A percentile compares a stretch with the other conserved stretches of the same genome.
Evolutionary conservation across 495 filamentous ascomycete species (phyloP).

Genomic region (Trichodelitschia bisporula): DNA sequence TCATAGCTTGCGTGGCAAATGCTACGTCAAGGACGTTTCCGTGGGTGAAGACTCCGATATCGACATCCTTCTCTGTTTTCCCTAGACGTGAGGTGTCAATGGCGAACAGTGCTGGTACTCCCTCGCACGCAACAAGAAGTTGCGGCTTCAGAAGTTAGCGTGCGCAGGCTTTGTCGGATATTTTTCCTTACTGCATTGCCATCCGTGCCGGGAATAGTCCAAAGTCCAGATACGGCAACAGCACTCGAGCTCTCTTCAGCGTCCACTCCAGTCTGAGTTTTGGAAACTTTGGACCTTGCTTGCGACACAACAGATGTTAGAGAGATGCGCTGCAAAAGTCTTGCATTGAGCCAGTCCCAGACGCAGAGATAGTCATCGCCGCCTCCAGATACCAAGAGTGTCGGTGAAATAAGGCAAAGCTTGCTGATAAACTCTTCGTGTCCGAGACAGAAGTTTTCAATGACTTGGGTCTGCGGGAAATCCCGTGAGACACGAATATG

Average conservation of each 20-base stretch:
- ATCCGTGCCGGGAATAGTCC: slow-evolving; percentile 3
- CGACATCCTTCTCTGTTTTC: too few relatives aligned
- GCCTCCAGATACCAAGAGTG: slow-evolving; percentile 58
- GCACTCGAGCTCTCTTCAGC: slow-evolving; percentile 1
- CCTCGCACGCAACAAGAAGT: slow-evolving; percentile 13
- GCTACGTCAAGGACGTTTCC: slow-evolving; percentile 13
- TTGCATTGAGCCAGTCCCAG: slow-evolving; percentile 83
- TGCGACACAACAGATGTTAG: too few relatives aligned
- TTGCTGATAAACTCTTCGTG: slow-evolving; percentile 61
- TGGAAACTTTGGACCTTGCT: too few relatives aligned
- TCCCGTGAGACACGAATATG: slow-evolving; percentile 83
- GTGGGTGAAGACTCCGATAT: neutral
- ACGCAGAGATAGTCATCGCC: slow-evolving; percentile 54
- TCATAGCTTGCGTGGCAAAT: slow-evolving; percentile 2
- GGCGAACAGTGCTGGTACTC: slow-evolving; percentile 12
- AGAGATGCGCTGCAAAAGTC: too few relatives aligned
- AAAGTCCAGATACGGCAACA: slow-evolving; percentile 12
- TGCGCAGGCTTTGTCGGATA: too few relatives aligned
- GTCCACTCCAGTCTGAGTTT: too few relatives aligned
- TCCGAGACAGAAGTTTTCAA: slow-evolving; percentile 71
- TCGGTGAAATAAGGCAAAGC: slow-evolving; percentile 35
- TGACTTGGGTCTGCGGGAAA: slow-evolving; percentile 60
- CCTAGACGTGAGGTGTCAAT: too few relatives aligned
- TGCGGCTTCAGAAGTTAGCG: too few relatives aligned
- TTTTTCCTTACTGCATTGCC: slow-evolving; percentile 1